Evolutionary conservation across 179 eudicot genomes (phyloP), one percentile per base, ranked within the genome.

Genomic region (Vitellaria paradoxa): DNA sequence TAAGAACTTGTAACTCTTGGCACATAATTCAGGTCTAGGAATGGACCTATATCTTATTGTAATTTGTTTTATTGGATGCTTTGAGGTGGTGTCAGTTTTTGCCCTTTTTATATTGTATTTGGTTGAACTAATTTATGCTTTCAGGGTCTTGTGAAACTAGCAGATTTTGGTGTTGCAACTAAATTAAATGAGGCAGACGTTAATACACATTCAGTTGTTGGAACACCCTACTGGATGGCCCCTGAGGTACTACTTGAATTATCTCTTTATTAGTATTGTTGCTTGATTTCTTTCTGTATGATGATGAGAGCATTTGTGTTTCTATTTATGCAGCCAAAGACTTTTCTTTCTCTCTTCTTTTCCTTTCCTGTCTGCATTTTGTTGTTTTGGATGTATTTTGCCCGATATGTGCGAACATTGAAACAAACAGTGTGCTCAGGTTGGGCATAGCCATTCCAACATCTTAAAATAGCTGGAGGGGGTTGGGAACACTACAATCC

Each of bases 181-280:
- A 95, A 95, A 82, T 85, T 95, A 70, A 93, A 96, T 30, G 99
- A 96, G 81, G 99, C 99, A 67, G 98, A 96, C 89, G 89, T 87
- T 65, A 96, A 94, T 76, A 96, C 99, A 65, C 99, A 94, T 85
- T 96, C 98, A 82, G 99, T 96, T 76, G 99, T 94, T 77, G 99
- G 99, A 81, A 96, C 99, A 30, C 99, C 99, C n/a, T 96, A 96
- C 76, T 96, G 99, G 98, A 94, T 96, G 98, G 99, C 99, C 66
- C 98, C 99, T 65, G 99, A 96, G 99, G 99, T 96, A 68, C 45
- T 71, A 68, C 47, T 11, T 71, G 56, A 66, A n/a, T 9, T 24
- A 18, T 49, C 23, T 61, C 68, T 63, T 61, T 30, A 20, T 47
- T 46, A 40, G 45, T 73, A 0, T 74, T 40, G 15, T 17, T 5